Base-by-base conservation (phyloP, 495 filamentous ascomycete species). In the Xylaria grammica region DNA sequence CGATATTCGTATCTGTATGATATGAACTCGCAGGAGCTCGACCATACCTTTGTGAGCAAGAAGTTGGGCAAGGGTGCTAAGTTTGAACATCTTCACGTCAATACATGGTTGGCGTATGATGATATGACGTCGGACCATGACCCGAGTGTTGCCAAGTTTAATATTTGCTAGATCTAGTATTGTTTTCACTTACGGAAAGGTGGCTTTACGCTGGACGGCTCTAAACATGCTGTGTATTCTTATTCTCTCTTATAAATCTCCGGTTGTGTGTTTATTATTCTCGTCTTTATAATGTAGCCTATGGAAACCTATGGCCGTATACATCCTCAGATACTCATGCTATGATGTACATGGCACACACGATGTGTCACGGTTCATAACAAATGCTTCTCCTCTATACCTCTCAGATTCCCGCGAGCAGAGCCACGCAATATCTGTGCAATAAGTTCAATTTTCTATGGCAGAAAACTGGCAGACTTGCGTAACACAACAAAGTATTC, bases 1-100 rank as follows among this genome's bases (percentile, higher is more conserved):
- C 73, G 87, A 20, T 90, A 89, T 60, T 86, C 85, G 3, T 89
- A 89, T 69, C 69, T 83, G 4, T 86, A 78, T 67, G 82, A 83
- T 59, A 77, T 74, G 74, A 85, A 83, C 66, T 72, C 74, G 38
- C 80, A 89, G 74, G 80, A 84, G 70, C 79, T 89, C 7, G 86
- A 88, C 71, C 86, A 89, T 73, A 83, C 87, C 74, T 86, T 81
- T 65, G 78, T 89, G 32, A 86, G 82, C 54, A 69, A 76, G 17
- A 67, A 62, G 49, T 55, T 83, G 42, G 69, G 67, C 2, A 42
- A 20, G 45, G 42, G 32, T 32, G 45, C 58, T 7, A 19, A 40
- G 15, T 61, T 60, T 24, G 44, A 60, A 24, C 58, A 61, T 13
- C 13, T 61, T 27, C 58, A 61, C 29, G 22, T 52, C 8, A 89